These are phyloP conservation scores for Camelina sativa DNA, from an alignment of 345 rosid species.

Conservation along the genomic window DNA sequence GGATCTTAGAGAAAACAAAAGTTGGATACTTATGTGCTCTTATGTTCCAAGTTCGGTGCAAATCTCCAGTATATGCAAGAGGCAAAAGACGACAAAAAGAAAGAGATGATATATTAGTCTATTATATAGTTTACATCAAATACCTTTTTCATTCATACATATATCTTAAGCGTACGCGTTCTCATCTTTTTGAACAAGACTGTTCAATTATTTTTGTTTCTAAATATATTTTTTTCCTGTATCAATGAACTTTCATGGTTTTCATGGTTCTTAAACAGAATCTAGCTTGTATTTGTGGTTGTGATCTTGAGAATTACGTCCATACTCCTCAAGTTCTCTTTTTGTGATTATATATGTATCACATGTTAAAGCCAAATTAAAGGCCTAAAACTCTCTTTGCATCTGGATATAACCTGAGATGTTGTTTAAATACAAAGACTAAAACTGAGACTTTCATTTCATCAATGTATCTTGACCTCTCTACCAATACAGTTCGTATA, in stretches of 20 bases:
- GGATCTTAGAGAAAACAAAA: background rate
- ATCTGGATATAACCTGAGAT: too few relatives aligned
- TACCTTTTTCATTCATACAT: background rate
- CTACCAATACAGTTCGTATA: too few relatives aligned
- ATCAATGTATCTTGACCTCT: too few relatives aligned
- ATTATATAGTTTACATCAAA: too few relatives aligned
- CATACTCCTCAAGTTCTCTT: background rate
- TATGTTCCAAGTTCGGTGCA: background rate
- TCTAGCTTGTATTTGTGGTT: background rate
- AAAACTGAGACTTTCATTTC: too few relatives aligned
- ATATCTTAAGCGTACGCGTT: background rate
- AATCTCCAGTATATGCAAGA: background rate
- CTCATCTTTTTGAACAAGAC: background rate
- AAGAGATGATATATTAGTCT: background rate
- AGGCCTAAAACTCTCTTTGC: too few relatives aligned
- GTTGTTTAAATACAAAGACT: too few relatives aligned
- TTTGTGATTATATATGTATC: background rate
- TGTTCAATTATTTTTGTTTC: background rate
- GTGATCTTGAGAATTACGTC: background rate
- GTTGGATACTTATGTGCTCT: background rate
- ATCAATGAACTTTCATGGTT: background rate
- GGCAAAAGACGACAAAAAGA: background rate
- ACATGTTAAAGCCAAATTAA: too few relatives aligned
- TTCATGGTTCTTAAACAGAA: background rate
- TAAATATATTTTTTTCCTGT: too few relatives aligned